Base-by-base conservation (phyloP, 495 filamentous ascomycete genomes). In the Cercophora scortea region DNA sequence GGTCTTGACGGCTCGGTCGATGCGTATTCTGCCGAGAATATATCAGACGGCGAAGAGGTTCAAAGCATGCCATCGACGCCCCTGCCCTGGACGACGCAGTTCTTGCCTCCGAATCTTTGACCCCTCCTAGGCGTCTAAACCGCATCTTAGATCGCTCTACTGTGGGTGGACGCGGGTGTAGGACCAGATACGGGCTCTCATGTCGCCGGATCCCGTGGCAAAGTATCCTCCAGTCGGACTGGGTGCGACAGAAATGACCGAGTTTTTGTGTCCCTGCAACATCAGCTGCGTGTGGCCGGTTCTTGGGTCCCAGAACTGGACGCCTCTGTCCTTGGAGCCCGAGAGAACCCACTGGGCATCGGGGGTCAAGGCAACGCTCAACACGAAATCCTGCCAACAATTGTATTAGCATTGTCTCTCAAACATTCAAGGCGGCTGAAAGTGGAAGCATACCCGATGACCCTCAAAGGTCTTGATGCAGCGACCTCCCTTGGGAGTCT, bases 221-320 rank as follows among this genome's bases (percentile, higher is more conserved):
- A 95, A 94, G 57, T 84, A 78, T 40, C 84, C 81, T 51, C 86
- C 87, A 25, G 75, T 82, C 5, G 89, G 89, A 68, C 88, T 90
- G 34, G 89, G 88, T 11, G 89, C 88, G 40, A 95, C 90, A 19
- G 86, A 90, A 62, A 94, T 93, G 51, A 94, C 89, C 33, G 87
- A 90, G 71, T 94, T 93, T 74, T 92, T 92, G 67, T 94, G 90
- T 32, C 90, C 89, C 67, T 94, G 89, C 48, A 94, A 80, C 88
- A 92, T 93, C 71, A 95, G 81, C 67, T 94, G 89, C 6, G 89
- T 87, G 61, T 85, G 84, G 11, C 89, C 90, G 44, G 87, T 93
- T 61, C 84, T 79, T 12, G 90, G 88, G 63, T 94, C 87, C 89
- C 89, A 95, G 75, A 95, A 94, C 66, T 93, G 90, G 16, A 95